phyloP scores from a whole-genome alignment of 2,329 filamentous ascomycete genomes.

The Akanthomyces muscarius region DNA sequence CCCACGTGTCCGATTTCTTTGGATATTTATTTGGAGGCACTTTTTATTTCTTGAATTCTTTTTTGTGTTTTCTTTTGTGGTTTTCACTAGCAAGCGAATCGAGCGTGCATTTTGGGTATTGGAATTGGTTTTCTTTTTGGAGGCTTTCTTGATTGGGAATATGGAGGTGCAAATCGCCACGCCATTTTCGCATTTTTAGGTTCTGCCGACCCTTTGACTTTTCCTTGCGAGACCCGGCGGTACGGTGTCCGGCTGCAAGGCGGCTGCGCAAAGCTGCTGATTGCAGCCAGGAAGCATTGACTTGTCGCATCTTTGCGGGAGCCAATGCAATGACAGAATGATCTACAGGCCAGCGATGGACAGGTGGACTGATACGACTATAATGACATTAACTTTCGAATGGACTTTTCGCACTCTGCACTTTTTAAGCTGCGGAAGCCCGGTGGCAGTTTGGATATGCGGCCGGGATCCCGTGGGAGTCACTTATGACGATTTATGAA shows the following conservation, averaged over 20 bases:
- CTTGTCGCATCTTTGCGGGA: neutral
- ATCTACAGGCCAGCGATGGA: slow-evolving; percentile 12
- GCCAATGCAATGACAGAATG: slow-evolving; percentile 8
- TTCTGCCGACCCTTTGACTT: neutral
- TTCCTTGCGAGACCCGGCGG: neutral
- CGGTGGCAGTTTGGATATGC: neutral
- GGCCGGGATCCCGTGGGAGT: neutral
- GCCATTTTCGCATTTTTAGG: neutral
- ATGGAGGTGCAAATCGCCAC: slow-evolving; percentile 2
- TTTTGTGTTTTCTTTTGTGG: slow-evolving; percentile 21
- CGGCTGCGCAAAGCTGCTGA: neutral
- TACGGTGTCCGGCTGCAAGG: neutral
- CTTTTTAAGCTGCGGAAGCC: neutral
- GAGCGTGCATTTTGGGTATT: slow-evolving; percentile 21
- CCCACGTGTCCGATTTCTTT: slow-evolving; percentile 25
- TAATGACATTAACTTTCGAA: slow-evolving; percentile 11
- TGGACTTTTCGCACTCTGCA: neutral
- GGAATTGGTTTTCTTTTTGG: slow-evolving; percentile 26
- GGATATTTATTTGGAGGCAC: slow-evolving; percentile 24
- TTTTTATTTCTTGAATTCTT: slow-evolving; percentile 30
- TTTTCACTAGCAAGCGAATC: slow-evolving; percentile 19
- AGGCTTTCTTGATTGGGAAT: slow-evolving; percentile 20
- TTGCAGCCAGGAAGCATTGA: neutral
- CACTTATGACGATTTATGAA: neutral
- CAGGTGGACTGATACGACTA: slow-evolving; percentile 15